These are phyloP conservation scores for Ajuga chamaepitys DNA, from an alignment of 257 asterid species.

Conservation along the genomic window DNA sequence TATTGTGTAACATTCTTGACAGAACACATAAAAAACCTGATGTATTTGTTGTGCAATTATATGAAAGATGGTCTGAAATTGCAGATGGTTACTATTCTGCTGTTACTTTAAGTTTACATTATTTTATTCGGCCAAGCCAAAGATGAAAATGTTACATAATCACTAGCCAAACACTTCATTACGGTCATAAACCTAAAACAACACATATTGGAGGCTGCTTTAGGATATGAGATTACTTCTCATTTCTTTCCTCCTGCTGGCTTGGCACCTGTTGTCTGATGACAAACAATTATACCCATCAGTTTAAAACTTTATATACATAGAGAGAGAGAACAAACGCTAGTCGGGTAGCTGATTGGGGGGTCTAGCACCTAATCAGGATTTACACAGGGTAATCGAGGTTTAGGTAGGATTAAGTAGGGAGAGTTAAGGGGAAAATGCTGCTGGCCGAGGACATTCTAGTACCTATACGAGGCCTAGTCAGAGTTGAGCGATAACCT, in stretches of 20 bases:
- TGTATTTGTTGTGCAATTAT: not conserved
- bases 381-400: no score
- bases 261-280: slow-evolving; percentile 27
- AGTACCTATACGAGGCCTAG: no score
- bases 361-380: no score
- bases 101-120: not conserved
- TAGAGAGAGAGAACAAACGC: no score
- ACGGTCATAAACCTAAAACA: slow-evolving; percentile 5
- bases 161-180: slow-evolving; percentile 4
- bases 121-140: slow-evolving; percentile 15
- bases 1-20: slow-evolving; percentile 2
- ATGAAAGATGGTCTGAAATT: not conserved
- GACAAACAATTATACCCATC: not conserved
- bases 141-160: slow-evolving; percentile 10
- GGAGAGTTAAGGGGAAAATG: no score
- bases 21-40: not conserved
- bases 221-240: slow-evolving; percentile 6
- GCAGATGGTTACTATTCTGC: not conserved
- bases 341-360: no score
- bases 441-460: no score
- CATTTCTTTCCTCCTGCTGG: slow-evolving; percentile 29
- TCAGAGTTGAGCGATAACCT: no score
- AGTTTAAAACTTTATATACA: no score
- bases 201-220: slow-evolving; percentile 9
- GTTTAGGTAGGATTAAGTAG: no score